phyloP scores from a whole-genome alignment of 257 asterid genomes.

The Solanum lignicaule region DNA sequence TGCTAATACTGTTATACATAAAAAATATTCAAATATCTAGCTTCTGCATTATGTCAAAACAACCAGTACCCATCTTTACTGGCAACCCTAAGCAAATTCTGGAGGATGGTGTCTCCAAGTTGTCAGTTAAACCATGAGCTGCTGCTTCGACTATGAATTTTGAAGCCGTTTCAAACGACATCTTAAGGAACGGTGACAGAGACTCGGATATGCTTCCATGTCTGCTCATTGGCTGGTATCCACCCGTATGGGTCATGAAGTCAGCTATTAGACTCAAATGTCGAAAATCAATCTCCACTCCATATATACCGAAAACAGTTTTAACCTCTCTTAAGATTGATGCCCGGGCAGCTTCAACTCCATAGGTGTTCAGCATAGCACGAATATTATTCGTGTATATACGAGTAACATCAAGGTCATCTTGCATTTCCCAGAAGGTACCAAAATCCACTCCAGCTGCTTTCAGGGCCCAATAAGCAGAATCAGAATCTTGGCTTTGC shows the following conservation, averaged over 20 bases:
- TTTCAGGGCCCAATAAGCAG: slow-evolving; percentile 69
- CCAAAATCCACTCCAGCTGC: slow-evolving; percentile 72
- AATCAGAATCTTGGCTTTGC: slow-evolving; percentile 1
- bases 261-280: slow-evolving; percentile 83
- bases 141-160: slow-evolving; percentile 90
- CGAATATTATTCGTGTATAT: slow-evolving; percentile 64
- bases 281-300: slow-evolving; percentile 78
- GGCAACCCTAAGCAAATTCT: slow-evolving; percentile 89
- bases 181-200: slow-evolving; percentile 63
- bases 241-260: slow-evolving; percentile 84
- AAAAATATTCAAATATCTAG: slow-evolving; percentile 13
- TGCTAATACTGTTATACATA: background rate
- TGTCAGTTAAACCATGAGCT: slow-evolving; percentile 44
- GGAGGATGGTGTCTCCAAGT: slow-evolving; percentile 70
- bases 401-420: slow-evolving; percentile 54
- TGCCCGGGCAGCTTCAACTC: slow-evolving; percentile 93
- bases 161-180: slow-evolving; percentile 87
- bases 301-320: slow-evolving; percentile 78
- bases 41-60: slow-evolving; percentile 79
- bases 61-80: slow-evolving; percentile 81
- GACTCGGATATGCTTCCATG: slow-evolving; percentile 76
- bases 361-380: slow-evolving; percentile 61
- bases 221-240: slow-evolving; percentile 81
- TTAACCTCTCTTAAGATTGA: slow-evolving; percentile 69
- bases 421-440: slow-evolving; percentile 72